Conservation (phyloP, 371 early-diverging fungal species). For the Conidiobolus incongruus region DNA sequence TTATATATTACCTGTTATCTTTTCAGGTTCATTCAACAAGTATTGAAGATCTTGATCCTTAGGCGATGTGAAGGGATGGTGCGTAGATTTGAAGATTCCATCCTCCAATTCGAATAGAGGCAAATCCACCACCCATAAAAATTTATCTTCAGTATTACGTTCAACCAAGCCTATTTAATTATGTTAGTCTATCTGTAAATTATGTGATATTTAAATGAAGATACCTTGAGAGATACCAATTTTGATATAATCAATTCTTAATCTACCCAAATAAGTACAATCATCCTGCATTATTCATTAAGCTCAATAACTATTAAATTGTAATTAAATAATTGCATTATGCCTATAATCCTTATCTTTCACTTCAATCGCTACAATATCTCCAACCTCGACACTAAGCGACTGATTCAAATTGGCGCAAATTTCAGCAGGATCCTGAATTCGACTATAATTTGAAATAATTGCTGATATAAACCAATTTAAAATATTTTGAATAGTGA, state of each 20-base stretch:
- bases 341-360: too few species aligned
- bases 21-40: conserved; percentile 29
- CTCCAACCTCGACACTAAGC: too few species aligned
- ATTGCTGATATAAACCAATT: too few species aligned
- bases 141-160: conserved; percentile 33
- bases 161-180: too few species aligned
- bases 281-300: conserved; percentile 23
- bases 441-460: too few species aligned
- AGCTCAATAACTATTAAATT: too few species aligned
- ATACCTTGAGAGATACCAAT: conserved; percentile 2
- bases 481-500: too few species aligned
- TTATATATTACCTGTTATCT: conserved; percentile 7
- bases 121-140: conserved; percentile 76
- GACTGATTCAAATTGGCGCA: too few species aligned
- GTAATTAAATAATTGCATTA: too few species aligned
- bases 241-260: conserved; percentile 31
- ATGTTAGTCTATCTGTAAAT: neutral
- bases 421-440: too few species aligned
- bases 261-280: conserved; percentile 51
- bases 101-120: conserved; percentile 61
- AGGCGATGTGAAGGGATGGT: conserved; percentile 87
- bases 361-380: too few species aligned
- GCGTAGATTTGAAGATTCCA: conserved; percentile 17
- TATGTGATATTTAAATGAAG: neutral
- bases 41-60: conserved; percentile 32